phyloP scores from a whole-genome alignment of 202 grass and related monocot genomes.

The Digitaria exilis region DNA sequence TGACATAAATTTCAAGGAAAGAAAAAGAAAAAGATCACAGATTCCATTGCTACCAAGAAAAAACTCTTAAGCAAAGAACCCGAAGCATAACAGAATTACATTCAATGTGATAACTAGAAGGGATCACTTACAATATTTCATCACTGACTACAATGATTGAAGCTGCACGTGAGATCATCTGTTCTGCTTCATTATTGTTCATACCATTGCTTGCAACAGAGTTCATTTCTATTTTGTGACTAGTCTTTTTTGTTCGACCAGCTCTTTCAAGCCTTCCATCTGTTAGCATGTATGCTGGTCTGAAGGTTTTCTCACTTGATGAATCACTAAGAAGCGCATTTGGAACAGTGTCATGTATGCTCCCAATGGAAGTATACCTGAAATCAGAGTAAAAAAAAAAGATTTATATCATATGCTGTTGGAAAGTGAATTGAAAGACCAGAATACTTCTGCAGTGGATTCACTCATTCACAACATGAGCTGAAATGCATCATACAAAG shows the following conservation, averaged over 20 bases:
- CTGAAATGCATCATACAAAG: not conserved
- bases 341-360: constrained; percentile 96
- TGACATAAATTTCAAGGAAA: not conserved
- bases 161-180: constrained; percentile 53
- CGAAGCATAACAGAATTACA: constrained; percentile 20
- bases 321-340: constrained; percentile 89
- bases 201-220: constrained; percentile 57
- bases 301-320: constrained; percentile 71
- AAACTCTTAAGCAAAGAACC: constrained; percentile 24
- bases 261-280: constrained; percentile 99
- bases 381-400: constrained; percentile 21
- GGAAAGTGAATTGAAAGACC: constrained; percentile 6
- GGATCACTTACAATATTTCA: constrained; percentile 89
- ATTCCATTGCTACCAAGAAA: constrained; percentile 29
- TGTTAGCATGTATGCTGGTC: constrained; percentile 96
- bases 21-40: not conserved
- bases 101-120: constrained; percentile 24
- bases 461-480: constrained; percentile 35
- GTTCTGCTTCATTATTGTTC: constrained; percentile 38
- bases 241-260: constrained; percentile 79
- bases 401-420: constrained; percentile 18
- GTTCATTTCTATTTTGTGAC: constrained; percentile 48
- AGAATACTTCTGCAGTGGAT: constrained; percentile 16
- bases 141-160: constrained; percentile 87
- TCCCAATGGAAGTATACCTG: constrained; percentile 99